Evolutionary conservation across 371 early-diverging fungal genomes (phyloP).

Genomic region (Saksenaea oblongispora): DNA sequence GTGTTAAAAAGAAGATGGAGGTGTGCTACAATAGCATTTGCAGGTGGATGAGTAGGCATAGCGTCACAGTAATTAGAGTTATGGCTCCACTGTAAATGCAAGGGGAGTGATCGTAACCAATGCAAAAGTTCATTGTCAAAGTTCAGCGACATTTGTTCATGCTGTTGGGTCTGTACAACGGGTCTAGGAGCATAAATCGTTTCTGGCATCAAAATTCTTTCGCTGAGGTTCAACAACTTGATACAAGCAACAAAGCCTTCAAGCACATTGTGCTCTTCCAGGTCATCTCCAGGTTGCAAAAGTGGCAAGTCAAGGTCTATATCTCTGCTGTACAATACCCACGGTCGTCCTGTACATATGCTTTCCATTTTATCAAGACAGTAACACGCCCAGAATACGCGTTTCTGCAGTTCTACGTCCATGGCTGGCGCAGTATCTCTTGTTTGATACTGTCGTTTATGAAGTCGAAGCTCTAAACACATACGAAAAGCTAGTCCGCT

Average conservation of each 20-base stretch:
- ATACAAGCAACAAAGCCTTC: slow-evolving; percentile 29
- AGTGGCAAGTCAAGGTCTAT: slow-evolving; percentile 32
- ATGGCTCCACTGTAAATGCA: slow-evolving; percentile 36
- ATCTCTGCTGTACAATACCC: slow-evolving; percentile 17
- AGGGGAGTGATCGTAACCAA: slow-evolving; percentile 30
- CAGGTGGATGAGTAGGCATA: slow-evolving; percentile 32
- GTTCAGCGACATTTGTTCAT: slow-evolving; percentile 26
- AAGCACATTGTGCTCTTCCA: slow-evolving; percentile 25
- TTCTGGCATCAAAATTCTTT: slow-evolving; percentile 23
- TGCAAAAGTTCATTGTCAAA: slow-evolving; percentile 23
- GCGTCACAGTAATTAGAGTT: slow-evolving; percentile 14
- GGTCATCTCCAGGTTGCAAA: slow-evolving; percentile 30
- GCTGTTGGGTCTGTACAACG: slow-evolving; percentile 18
- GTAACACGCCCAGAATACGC: slow-evolving; percentile 34
- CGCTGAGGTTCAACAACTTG: slow-evolving; percentile 31
- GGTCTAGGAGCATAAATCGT: slow-evolving; percentile 11
- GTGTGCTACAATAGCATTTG: slow-evolving; percentile 31
- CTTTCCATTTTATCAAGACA: slow-evolving; percentile 31
- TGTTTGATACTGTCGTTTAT: neutral
- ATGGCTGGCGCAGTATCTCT: neutral
- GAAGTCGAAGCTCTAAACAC: slow-evolving; percentile 30
- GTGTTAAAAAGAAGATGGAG: slow-evolving; percentile 32
- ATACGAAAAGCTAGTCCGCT: slow-evolving; percentile 35
- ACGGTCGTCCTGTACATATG: slow-evolving; percentile 13
- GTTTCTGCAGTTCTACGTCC: neutral